Percentiles rank a stretch among this genome's conserved stretches.
These are phyloP conservation scores for Sporisorium exsertum DNA, from an alignment of 1,284 basidiomycete genomes.

Conservation along the genomic window DNA sequence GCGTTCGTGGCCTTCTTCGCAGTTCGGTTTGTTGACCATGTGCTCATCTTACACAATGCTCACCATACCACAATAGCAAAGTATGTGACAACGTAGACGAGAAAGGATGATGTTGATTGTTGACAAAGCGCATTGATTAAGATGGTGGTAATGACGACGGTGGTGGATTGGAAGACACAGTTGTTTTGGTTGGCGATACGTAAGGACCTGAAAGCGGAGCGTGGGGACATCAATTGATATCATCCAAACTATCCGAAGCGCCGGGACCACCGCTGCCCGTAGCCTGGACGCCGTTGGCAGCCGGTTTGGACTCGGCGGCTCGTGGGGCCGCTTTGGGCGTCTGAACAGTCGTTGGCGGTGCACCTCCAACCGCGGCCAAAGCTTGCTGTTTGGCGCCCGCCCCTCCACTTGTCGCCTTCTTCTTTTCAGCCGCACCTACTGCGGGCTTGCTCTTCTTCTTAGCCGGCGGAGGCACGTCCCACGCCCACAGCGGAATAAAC, in stretches of 20 bases:
- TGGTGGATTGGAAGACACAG: too few species aligned
- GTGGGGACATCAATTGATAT: conserved; percentile 28
- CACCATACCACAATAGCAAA: too few species aligned
- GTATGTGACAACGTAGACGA: too few species aligned
- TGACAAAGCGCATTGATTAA: too few species aligned
- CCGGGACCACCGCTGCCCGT: conserved; percentile 40
- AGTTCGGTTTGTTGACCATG: too few species aligned
- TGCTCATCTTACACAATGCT: too few species aligned
- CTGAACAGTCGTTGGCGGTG: conserved; percentile 14
- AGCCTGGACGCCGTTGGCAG: conserved; percentile 14
- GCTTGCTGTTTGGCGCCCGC: conserved; percentile 39
- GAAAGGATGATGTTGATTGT: too few species aligned
- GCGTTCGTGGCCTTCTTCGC: too few species aligned
- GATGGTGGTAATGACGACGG: too few species aligned
- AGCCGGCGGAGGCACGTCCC: conserved; percentile 81
- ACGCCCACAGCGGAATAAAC: conserved; percentile 96
- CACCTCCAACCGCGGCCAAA: conserved; percentile 21
- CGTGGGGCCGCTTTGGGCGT: conserved; percentile 34
- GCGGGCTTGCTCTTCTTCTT: conserved; percentile 71
- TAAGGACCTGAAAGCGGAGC: too few species aligned
- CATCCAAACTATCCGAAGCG: conserved; percentile 44
- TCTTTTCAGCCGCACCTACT: conserved; percentile 3
- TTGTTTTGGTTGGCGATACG: too few species aligned
- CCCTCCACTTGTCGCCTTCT: conserved; percentile 12
- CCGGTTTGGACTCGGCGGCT: conserved; percentile 27